phyloP scores from a whole-genome alignment of 139 green algal species.

The Astrephomene gubernaculifera region DNA sequence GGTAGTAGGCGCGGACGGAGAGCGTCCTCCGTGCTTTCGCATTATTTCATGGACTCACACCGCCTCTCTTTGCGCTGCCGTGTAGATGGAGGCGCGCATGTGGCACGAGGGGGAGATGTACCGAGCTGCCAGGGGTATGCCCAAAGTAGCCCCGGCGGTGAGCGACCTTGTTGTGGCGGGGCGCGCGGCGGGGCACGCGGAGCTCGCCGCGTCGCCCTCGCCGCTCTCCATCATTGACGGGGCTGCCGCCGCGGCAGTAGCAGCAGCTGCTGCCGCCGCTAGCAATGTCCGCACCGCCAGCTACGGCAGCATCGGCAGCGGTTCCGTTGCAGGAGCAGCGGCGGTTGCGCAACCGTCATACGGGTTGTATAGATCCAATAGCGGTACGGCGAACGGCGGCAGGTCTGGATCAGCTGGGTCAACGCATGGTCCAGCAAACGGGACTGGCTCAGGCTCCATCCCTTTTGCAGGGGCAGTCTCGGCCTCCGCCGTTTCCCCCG shows the following conservation, averaged over 20 bases:
- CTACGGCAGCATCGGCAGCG: not conserved
- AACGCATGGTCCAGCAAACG: no score
- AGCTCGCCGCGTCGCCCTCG: not conserved
- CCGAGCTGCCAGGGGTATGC: constrained; percentile 35
- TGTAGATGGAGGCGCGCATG: constrained; percentile 49
- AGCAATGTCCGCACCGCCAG: not conserved
- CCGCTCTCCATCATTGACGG: not conserved
- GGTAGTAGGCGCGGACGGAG: not conserved
- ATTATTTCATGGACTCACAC: not conserved
- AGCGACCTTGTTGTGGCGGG: constrained; percentile 38
- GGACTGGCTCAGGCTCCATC: no score
- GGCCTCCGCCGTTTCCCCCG: no score
- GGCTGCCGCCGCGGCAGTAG: not conserved
- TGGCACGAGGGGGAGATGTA: constrained; percentile 69
- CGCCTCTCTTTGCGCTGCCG: not conserved
- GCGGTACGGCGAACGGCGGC: no score
- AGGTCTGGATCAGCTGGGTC: no score
- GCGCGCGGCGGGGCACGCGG: constrained; percentile 8
- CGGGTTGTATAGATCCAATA: no score
- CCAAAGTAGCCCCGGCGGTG: constrained; percentile 41
- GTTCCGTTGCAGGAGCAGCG: not conserved
- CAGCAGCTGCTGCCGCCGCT: not conserved
- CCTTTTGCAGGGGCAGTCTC: no score
- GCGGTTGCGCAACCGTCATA: not conserved
- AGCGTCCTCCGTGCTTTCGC: not conserved